Conservation (phyloP, 306 rosid genomes). For the Cicer cuneatum region DNA sequence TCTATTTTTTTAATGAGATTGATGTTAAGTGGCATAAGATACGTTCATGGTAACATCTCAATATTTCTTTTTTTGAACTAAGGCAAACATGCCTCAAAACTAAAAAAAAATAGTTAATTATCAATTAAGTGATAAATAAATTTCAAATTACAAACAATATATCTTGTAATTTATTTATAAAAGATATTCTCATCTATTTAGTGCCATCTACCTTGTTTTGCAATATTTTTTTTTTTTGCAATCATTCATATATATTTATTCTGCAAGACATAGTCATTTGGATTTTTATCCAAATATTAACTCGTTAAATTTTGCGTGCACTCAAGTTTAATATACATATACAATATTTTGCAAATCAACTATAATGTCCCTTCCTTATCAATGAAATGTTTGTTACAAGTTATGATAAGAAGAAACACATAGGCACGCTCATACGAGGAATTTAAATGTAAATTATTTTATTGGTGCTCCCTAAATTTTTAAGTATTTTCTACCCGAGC, state of each 20-base stretch:
- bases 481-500: not conserved
- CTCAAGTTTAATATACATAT: conserved; percentile 22
- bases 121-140: too few species aligned
- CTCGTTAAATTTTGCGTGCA: conserved; percentile 17
- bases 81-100: too few species aligned
- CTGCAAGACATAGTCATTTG: conserved; percentile 33
- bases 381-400: conserved; percentile 13
- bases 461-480: too few species aligned
- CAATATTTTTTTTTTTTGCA: too few species aligned
- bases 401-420: not conserved
- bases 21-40: not conserved
- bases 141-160: too few species aligned
- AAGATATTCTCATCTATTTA: too few species aligned
- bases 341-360: conserved; percentile 35
- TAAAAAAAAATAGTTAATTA: too few species aligned
- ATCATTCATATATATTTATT: not conserved
- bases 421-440: too few species aligned
- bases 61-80: too few species aligned
- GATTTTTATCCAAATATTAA: conserved; percentile 28
- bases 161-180: too few species aligned
- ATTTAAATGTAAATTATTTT: too few species aligned
- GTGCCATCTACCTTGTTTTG: too few species aligned
- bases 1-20: not conserved
- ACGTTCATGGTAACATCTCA: not conserved
- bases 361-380: conserved; percentile 36